Evolutionary conservation across 2,329 filamentous ascomycete species (phyloP).

Genomic region (Ustilaginoidea virens): DNA sequence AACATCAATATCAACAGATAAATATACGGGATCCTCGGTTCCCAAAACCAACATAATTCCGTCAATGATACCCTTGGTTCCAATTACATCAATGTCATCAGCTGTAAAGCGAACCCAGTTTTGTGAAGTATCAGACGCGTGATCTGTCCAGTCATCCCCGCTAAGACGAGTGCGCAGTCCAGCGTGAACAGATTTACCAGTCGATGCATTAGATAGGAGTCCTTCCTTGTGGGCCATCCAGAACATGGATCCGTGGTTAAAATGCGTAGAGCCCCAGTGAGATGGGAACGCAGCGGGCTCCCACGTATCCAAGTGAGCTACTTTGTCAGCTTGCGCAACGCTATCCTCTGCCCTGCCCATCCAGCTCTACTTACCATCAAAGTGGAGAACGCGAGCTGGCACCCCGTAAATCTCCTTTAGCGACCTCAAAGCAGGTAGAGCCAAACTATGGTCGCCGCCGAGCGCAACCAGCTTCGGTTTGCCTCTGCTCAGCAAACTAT

Average conservation of each 20-base stretch:
- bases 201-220: constrained; percentile 53
- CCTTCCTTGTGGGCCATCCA: constrained; percentile 75
- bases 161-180: constrained; percentile 66
- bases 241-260: constrained; percentile 87
- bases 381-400: constrained; percentile 56
- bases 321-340: too few species aligned
- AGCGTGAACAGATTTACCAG: constrained; percentile 63
- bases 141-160: constrained; percentile 48
- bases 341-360: background rate
- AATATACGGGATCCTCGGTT: constrained; percentile 63
- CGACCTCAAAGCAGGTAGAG: constrained; percentile 53
- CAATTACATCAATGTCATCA: constrained; percentile 78
- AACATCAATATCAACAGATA: constrained; percentile 72
- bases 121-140: constrained; percentile 57
- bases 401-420: constrained; percentile 45
- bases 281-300: constrained; percentile 67
- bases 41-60: constrained; percentile 59
- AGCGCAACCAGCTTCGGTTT: constrained; percentile 49
- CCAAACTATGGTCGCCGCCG: constrained; percentile 59
- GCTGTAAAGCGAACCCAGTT: constrained; percentile 66
- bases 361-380: constrained; percentile 31
- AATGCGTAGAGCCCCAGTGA: constrained; percentile 50
- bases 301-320: constrained; percentile 68
- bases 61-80: constrained; percentile 52
- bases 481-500: constrained; percentile 14